Conservation (phyloP, 805 yeast species). For the Cyberlindnera mississippiensis region DNA sequence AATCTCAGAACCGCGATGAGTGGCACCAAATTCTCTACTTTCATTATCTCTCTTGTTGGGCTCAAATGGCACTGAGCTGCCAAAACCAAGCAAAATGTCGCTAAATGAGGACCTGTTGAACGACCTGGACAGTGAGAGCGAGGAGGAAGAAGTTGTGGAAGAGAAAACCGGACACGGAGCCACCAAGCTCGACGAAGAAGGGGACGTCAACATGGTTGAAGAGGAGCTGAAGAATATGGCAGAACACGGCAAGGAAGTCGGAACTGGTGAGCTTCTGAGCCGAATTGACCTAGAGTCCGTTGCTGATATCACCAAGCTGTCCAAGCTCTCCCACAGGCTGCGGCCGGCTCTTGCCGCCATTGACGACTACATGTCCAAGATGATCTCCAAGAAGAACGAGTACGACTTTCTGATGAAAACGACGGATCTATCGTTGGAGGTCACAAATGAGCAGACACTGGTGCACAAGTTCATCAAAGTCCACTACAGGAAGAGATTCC, state of each 20-base stretch:
- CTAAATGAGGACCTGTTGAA: slow-evolving; percentile 27
- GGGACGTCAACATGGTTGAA: slow-evolving; percentile 6
- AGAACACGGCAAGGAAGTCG: slow-evolving; percentile 14
- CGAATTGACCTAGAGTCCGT: slow-evolving; percentile 11
- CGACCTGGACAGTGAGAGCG: slow-evolving; percentile 33
- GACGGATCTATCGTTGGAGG: slow-evolving; percentile 50
- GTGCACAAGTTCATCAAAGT: slow-evolving; percentile 47
- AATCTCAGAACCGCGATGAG: too few relatives aligned
- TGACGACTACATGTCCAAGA: slow-evolving; percentile 15
- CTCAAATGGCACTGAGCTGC: background rate
- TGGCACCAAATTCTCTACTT: too few relatives aligned
- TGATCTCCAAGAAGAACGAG: slow-evolving; percentile 32
- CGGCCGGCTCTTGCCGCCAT: slow-evolving; percentile 17
- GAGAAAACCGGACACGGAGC: too few relatives aligned
- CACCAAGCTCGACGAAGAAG: slow-evolving; percentile 13
- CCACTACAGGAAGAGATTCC: slow-evolving; percentile 58
- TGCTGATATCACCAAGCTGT: slow-evolving; percentile 14
- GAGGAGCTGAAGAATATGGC: slow-evolving; percentile 4
- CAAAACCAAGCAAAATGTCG: slow-evolving; percentile 12
- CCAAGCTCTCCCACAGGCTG: slow-evolving; percentile 14
- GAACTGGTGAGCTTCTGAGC: slow-evolving; percentile 9
- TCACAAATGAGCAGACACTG: slow-evolving; percentile 49
- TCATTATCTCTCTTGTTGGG: too few relatives aligned
- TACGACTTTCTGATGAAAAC: slow-evolving; percentile 48
- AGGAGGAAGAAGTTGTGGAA: slow-evolving; percentile 5